Evolutionary conservation across 345 rosid species (phyloP), one percentile per base, ranked within the genome.

Genomic region (Gossypium australe): DNA sequence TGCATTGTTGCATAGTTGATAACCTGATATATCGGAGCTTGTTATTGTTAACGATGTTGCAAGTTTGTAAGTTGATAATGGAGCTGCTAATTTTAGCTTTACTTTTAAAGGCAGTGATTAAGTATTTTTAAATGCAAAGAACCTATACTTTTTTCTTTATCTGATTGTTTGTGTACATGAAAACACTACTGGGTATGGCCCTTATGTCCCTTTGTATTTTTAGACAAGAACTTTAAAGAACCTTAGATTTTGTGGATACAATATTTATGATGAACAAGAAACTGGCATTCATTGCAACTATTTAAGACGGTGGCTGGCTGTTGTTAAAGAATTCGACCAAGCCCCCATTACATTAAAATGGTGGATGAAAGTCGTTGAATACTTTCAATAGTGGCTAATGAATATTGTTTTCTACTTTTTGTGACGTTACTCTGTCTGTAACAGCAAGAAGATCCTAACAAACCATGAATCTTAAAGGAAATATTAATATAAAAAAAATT

Each of bases 271-370:
- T n/a, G 14, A n/a, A 43, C 18, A 64, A 43, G 27, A 18, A 49
- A 65, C 14, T 11, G 68, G 27, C 11, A 43, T 43, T 11, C 52
- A 65, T 43, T 18, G 70, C 51, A 43, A 18, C 9, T 18, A 18
- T 65, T 52, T 22, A 65, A 65, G 70, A 65, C 70, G n/a, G 27
- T 11, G 49, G 49, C 67, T 16, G 47, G 48, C 67, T 16, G 67
- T 38, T 17, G 41, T 58, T 10, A 38, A 16, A 62, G 47, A 62
- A 62, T 34, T 34, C 47, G 5, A 17, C 11, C 8, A 62, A 62
- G 13, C 48, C 53, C 11, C 38, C 2, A 24, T 5, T n/a, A 47
- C 38, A 22, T 45, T 20, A 34, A 22, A 67, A 45, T 45, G 38
- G 34, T 11, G 25, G 34, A 45, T 45, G 55, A 45, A 47, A 45